Base-by-base conservation (phyloP, 148 eudicot species). In the Chenopodium formosanum region DNA sequence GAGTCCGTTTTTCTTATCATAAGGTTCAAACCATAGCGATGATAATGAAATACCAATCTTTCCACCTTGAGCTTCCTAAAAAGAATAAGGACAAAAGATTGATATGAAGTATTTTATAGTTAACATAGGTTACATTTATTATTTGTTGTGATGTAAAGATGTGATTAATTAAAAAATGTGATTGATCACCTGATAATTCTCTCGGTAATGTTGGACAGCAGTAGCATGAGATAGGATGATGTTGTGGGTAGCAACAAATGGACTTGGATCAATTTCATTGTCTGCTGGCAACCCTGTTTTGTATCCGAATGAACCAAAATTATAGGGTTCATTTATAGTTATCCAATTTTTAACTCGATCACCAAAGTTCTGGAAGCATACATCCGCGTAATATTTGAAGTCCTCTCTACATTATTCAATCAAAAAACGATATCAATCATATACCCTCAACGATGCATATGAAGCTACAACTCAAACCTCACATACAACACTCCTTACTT, bases 161-260 rank as follows among this genome's bases (percentile, higher is more conserved):
- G 7, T 16, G 62, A 68, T 65, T 4, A n/a, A 37, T 13, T 4
- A 27, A 20, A 20, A 19, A 66, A 58, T 17, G 44, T 11, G 10
- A 29, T 14, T 53, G n/a, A 50, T 46, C 4, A 78, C 81, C 81
- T 78, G 47, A 8, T 67, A 78, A 5, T 78, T 50, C 0, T 50
- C 40, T 34, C 81, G 31, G 32, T 78, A 68, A 16, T 67, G 22
- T 47, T 40, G 27, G 32, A 78, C 81, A 17, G 34, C 65, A 31
- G 74, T 11, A 0, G 81, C 81, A 69, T 78, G 81, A 67, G 81
- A 67, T 67, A 78, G 81, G 34, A 78, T 72, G 40, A 78, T 19
- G 52, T 78, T 78, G 47, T 78, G 81, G 14, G 74, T 73, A 22
- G 70, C 81, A 31, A 78, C 70, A 19, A 48, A 78, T 47, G 81